Evolutionary conservation across 805 yeast species (phyloP).

Genomic region (Saccharomycopsis amapae): DNA sequence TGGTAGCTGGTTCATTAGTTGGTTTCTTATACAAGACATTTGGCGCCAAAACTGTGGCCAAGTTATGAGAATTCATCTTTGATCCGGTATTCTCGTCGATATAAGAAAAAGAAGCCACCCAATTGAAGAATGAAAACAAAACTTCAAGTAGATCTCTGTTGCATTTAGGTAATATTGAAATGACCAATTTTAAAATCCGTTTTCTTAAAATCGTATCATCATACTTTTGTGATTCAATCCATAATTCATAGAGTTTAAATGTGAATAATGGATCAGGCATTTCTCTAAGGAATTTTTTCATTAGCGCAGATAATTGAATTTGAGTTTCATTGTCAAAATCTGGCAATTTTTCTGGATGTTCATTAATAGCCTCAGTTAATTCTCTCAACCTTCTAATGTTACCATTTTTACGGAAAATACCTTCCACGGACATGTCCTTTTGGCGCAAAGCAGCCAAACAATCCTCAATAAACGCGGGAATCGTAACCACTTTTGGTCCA

Average conservation of each 20-base stretch:
- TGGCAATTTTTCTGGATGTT: slow-evolving; percentile 63
- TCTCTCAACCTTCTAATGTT: slow-evolving; percentile 77
- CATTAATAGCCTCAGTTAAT: slow-evolving; percentile 66
- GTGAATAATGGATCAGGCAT: slow-evolving; percentile 89
- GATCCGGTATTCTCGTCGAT: slow-evolving; percentile 87
- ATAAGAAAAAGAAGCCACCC: slow-evolving; percentile 95
- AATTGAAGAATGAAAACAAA: slow-evolving; percentile 72
- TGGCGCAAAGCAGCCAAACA: slow-evolving; percentile 74
- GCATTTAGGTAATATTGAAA: slow-evolving; percentile 71
- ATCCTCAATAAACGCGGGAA: slow-evolving; percentile 86
- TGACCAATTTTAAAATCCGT: slow-evolving; percentile 52
- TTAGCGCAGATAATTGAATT: slow-evolving; percentile 85
- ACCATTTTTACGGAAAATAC: slow-evolving; percentile 93
- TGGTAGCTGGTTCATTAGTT: slow-evolving; percentile 26
- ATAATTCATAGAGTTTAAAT: slow-evolving; percentile 62
- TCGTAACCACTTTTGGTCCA: slow-evolving; percentile 69
- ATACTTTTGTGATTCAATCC: slow-evolving; percentile 62
- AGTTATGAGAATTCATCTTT: slow-evolving; percentile 91
- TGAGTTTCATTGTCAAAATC: slow-evolving; percentile 71
- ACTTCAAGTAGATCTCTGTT: slow-evolving; percentile 87
- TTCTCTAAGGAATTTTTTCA: slow-evolving; percentile 87
- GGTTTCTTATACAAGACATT: slow-evolving; percentile 63
- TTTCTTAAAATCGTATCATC: slow-evolving; percentile 40
- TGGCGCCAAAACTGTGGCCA: slow-evolving; percentile 94
- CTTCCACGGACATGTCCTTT: slow-evolving; percentile 93